Conservation (phyloP, 352 stramenopile genomes). For the Pythium aquatile region DNA sequence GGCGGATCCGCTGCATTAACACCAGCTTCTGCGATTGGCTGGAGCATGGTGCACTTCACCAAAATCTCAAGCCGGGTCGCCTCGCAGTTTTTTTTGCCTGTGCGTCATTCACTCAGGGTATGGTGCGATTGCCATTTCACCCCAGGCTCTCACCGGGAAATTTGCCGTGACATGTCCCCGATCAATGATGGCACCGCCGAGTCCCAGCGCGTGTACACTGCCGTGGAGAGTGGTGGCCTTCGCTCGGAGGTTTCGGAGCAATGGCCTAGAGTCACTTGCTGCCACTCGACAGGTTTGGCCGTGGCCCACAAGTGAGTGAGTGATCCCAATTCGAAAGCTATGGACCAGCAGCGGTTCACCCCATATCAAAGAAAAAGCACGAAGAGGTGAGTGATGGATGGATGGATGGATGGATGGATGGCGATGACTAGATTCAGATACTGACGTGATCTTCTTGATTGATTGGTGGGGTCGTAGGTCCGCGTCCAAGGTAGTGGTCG, state of each 20-base stretch:
- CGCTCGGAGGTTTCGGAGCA: neutral
- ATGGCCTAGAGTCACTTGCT: neutral
- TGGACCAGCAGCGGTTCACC: constrained; percentile 28
- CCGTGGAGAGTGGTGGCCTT: neutral
- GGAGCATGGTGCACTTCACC: no score
- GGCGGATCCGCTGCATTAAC: neutral
- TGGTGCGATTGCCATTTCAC: no score
- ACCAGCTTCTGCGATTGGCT: neutral
- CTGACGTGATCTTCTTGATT: constrained; percentile 11
- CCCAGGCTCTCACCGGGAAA: neutral
- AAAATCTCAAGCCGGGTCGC: no score
- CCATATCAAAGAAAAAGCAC: constrained; percentile 30
- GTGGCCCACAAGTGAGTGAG: neutral
- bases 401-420: constrained; percentile 20
- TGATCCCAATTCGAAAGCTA: constrained; percentile 8
- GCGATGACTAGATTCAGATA: neutral
- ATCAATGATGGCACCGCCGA: constrained; percentile 2
- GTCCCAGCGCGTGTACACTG: neutral
- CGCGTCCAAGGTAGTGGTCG: neutral
- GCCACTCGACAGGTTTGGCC: neutral
- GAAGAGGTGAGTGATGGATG: constrained; percentile 32
- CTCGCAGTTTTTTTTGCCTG: no score
- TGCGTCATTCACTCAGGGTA: no score
- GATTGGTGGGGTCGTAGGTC: constrained; percentile 1
- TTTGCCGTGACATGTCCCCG: neutral